Base-by-base conservation (phyloP, 2,329 filamentous ascomycete genomes). In the Tolypocladium nubicola region DNA sequence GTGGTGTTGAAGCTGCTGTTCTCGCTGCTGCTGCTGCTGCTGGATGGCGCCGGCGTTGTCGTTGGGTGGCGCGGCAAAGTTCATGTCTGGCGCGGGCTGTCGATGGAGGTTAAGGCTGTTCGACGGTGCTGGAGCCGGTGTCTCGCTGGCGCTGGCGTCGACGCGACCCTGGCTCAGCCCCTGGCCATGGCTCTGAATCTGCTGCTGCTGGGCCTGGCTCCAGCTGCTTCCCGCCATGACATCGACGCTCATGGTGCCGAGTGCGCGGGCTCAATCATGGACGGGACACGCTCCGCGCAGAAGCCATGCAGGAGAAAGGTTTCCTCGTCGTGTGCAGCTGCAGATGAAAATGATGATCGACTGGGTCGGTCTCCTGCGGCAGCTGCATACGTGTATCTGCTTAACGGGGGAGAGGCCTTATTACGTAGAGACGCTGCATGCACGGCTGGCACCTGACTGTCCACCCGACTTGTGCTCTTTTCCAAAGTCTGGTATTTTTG, bases 11-110 rank as follows among this genome's bases (percentile, higher is more conserved):
- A 37, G 47, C 30, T 52, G 47, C 47, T 50, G 47, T 7, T 50
- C 47, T 50, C 47, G 47, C 5, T 52, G 50, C 37, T 52, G 49
- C 26, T 33, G 45, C 45, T 49, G 47, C 30, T 52, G 47, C 16
- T 39, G 52, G 26, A 37, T n/a, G 33, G 21, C 52, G 52, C 40
- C 37, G 52, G 23, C 26, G 52, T 39, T 54, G 52, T 56, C 55
- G 67, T 62, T 60, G 61, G 61, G 63, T 61, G 67, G 64, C 60
- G 67, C 60, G 60, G 62, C 66, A 66, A 70, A 68, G 67, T 63
- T 70, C 68, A 70, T 70, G 61, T 68, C 65, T 47, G 55, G 52
- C 52, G 56, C 54, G 52, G 56, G 55, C 54, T 59, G 56, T 21
- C 54, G 52, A 54, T 54, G 37, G 39, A 41, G 39, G 37, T 40